Base-by-base conservation (phyloP, 1,284 basidiomycete species). In the Moesziomyces aphidis region DNA sequence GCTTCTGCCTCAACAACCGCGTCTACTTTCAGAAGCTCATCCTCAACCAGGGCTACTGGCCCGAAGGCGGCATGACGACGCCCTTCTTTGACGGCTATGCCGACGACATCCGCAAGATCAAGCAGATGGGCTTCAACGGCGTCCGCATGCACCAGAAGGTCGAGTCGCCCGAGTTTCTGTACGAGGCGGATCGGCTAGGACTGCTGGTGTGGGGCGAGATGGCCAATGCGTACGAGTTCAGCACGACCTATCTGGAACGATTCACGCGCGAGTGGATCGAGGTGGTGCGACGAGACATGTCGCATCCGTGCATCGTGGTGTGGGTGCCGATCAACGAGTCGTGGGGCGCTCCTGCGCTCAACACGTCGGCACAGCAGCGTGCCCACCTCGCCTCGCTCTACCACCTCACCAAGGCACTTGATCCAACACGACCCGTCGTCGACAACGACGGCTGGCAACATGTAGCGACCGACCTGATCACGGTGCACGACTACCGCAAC, bases 361-460 rank as follows among this genome's bases (percentile, higher is more conserved):
- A 58, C 23, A 69, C 48, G 1, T 73, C 61, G 2, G 23, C 26
- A 9, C 59, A 62, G 28, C 76, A 78, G 44, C 39, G 73, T 7
- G 55, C 58, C 24, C 70, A 73, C 43, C 61, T 78, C 4, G 8
- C 50, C 19, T 51, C 70, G 48, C 55, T 78, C 6, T 71, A 76
- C 54, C 64, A 74, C 31, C 55, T 73, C 11, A 76, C 73, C 13
- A 78, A 76, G 42, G 48, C 70, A 19, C 49, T 78, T n/a, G 76
- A 78, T 44, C 69, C 73, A 0, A 55, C 64, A 9, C 50, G 76
- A 31, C 61, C 55, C 2, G 61, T 76, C 9, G 50, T 70, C 22
- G 70, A 76, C 57, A 77, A 78, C 28, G 76, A 78, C 28, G 76
- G 76, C 2, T 78, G 76, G 76, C 71, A 78, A 24, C 74, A 76